Conservation (phyloP, 176 grass and related monocot species). For the Bolboschoenus planiculmis region DNA sequence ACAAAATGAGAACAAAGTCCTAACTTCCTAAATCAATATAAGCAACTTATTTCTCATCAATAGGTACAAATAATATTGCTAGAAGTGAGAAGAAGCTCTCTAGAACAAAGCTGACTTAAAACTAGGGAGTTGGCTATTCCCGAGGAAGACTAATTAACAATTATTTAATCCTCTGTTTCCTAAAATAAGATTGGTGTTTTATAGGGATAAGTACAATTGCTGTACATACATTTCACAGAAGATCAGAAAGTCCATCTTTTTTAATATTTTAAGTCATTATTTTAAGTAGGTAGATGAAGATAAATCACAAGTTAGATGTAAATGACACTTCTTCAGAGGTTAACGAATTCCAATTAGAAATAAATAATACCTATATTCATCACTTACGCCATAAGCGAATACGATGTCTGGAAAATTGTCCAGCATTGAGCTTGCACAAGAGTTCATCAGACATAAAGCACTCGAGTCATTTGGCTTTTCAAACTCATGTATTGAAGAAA, state of each 20-base stretch:
- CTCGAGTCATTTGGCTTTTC: constrained; percentile 70
- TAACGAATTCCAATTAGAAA: not conserved
- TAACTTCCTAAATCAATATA: not conserved
- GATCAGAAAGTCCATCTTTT: not conserved
- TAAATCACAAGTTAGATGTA: not conserved
- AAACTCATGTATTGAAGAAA: constrained; percentile 69
- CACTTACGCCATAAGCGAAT: constrained; percentile 92
- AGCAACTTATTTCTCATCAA: not conserved
- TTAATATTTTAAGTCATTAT: not conserved
- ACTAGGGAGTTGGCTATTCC: not conserved
- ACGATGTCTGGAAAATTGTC: constrained; percentile 70
- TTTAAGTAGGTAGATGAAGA: no score
- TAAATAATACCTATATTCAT: constrained; percentile 69
- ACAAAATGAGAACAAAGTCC: not conserved
- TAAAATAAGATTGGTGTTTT: not conserved
- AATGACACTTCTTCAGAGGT: not conserved
- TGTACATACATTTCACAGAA: not conserved
- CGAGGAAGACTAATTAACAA: not conserved
- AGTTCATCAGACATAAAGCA: constrained; percentile 65
- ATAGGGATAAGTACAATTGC: not conserved
- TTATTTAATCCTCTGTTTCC: not conserved
- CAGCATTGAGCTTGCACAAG: constrained; percentile 61
- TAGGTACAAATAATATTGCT: not conserved
- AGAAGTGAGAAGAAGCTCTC: not conserved
- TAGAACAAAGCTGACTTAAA: not conserved